Evolutionary conservation across 1,284 basidiomycete genomes (phyloP), one percentile per base, ranked within the genome.

Genomic region (Leccinum subrobustum): DNA sequence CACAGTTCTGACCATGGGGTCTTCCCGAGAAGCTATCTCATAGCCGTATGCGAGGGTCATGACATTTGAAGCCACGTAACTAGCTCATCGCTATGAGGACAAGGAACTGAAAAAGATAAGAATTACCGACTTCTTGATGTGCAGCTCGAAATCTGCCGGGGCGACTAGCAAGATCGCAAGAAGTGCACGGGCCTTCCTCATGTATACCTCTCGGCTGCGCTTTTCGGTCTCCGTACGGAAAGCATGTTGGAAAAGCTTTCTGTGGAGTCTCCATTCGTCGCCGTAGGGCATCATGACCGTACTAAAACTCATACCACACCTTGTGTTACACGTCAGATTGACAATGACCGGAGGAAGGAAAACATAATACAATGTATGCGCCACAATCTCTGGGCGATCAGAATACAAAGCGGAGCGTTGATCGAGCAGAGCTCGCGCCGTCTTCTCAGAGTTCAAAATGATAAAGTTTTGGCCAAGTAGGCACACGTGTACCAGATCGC

Each of bases 161-260:
- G 60, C 54, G 9, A 72, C 64, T 23, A 70, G 60, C 37, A 73
- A 35, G 51, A 67, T 65, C 5, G 31, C 54, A 2, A 72, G 59
- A 23, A 70, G 70, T 27, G 56, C 56, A 23, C 51, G 64, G 6
- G 55, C 62, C 31, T 64, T 67, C 39, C 16, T 61, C 50, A 65
- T 25, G 57, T 72, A 68, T 6, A 68, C 61, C 23, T 62, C 54
- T 14, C 66, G 59, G 42, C 54, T 52, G 27, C 58, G 61, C 9
- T 33, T 25, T 51, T 62, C 67, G 7, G 68, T 60, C 16, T 72
- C 68, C 7, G 54, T 20, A 11, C 59, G 64, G 12, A 70, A 57
- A 20, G 67, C 67, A 11, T 66, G 67, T n/a, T 68, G 68, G 50
- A 70, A 69, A 35, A 73, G 51, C 52, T 68, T 73, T 35, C 70